Evolutionary conservation across 2,329 filamentous ascomycete species (phyloP).

Genomic region (Xylaria sp.): DNA sequence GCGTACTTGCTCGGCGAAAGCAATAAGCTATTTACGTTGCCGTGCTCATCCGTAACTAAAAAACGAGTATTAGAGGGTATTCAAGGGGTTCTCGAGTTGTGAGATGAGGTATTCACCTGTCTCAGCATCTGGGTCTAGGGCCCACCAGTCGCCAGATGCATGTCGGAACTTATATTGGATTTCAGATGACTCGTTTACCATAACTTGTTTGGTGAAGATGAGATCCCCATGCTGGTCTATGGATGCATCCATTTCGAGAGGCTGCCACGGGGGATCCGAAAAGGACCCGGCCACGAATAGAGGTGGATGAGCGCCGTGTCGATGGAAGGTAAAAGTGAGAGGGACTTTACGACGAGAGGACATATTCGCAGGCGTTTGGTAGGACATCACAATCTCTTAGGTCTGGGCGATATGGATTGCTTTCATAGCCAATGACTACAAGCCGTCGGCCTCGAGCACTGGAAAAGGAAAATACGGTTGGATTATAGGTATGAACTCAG

Average conservation of each 20-base stretch:
- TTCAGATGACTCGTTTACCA: slow-evolving; percentile 64
- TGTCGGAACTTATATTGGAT: slow-evolving; percentile 81
- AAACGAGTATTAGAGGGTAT: neutral
- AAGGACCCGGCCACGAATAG: slow-evolving; percentile 77
- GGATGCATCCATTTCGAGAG: slow-evolving; percentile 70
- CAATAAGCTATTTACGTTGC: slow-evolving; percentile 62
- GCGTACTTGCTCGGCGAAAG: slow-evolving; percentile 44
- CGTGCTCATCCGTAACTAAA: slow-evolving; percentile 55
- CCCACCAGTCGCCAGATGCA: slow-evolving; percentile 75
- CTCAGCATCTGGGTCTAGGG: slow-evolving; percentile 70
- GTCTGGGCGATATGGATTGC: slow-evolving; percentile 24
- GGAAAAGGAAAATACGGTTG: neutral
- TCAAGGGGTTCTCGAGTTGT: neutral
- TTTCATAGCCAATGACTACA: slow-evolving; percentile 37
- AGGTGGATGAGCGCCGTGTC: slow-evolving; percentile 69
- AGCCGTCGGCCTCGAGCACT: slow-evolving; percentile 10
- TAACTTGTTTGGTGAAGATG: slow-evolving; percentile 67
- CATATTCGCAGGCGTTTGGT: slow-evolving; percentile 46
- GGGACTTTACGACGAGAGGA: slow-evolving; percentile 51
- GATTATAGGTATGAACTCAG: neutral
- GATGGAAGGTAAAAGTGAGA: slow-evolving; percentile 70
- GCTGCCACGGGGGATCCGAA: slow-evolving; percentile 72
- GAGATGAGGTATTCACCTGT: slow-evolving; percentile 58
- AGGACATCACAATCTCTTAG: slow-evolving; percentile 29
- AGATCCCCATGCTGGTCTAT: slow-evolving; percentile 63